Evolutionary conservation across 163 green algal species (phyloP).

Genomic region (Chlorella variabilis): DNA sequence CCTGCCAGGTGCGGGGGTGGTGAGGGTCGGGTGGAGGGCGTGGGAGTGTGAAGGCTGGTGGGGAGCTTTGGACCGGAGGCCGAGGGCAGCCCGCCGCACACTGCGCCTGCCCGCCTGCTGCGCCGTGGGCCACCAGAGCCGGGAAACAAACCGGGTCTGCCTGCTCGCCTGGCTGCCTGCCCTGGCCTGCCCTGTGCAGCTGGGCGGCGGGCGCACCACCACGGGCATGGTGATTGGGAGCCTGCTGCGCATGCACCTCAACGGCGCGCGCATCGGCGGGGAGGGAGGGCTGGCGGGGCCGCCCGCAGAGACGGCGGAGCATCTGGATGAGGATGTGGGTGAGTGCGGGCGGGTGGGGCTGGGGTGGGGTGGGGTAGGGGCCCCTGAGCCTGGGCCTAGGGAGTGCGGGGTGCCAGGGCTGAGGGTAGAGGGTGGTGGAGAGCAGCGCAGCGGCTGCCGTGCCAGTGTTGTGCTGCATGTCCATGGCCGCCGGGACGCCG

Average conservation of each 20-base stretch:
- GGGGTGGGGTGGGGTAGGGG: not conserved
- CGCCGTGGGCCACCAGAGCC: too few species aligned
- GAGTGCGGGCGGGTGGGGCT: not conserved
- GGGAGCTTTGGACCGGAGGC: too few species aligned
- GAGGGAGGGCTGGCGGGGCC: not conserved
- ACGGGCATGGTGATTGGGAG: slow-evolving; percentile 89
- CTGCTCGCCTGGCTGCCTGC: not conserved
- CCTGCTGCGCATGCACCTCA: slow-evolving; percentile 65
- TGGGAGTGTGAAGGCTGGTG: not conserved
- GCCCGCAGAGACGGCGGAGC: not conserved
- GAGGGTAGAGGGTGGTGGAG: too few species aligned
- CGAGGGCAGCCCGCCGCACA: too few species aligned
- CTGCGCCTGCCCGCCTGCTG: too few species aligned
- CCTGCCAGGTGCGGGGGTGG: slow-evolving; percentile 82
- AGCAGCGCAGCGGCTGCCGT: not conserved
- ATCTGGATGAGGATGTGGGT: slow-evolving; percentile 55
- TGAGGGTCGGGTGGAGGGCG: not conserved
- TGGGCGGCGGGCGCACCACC: slow-evolving; percentile 87
- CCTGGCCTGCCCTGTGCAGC: too few species aligned
- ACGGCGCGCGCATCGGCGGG: slow-evolving; percentile 33
- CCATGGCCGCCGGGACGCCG: too few species aligned
- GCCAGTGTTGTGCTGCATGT: too few species aligned
- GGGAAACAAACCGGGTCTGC: too few species aligned
- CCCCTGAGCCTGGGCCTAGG: too few species aligned
- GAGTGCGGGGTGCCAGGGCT: too few species aligned